Evolutionary conservation across 306 rosid genomes (phyloP).

Genomic region (Abrus precatorius): DNA sequence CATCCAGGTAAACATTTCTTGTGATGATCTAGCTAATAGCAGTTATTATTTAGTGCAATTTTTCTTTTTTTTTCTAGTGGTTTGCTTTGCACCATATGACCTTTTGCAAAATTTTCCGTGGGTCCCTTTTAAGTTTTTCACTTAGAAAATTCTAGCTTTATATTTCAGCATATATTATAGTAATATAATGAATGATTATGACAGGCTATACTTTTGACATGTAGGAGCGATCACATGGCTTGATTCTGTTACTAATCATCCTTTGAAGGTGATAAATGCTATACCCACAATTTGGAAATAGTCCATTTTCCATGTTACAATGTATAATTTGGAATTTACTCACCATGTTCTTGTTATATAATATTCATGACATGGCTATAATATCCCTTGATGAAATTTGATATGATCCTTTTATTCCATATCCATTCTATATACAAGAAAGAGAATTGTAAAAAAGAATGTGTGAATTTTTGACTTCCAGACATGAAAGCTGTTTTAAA

Average conservation of each 20-base stretch:
- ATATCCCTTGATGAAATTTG: slow-evolving; percentile 37
- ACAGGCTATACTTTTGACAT: slow-evolving; percentile 48
- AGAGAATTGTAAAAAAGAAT: slow-evolving; percentile 17
- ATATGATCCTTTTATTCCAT: slow-evolving; percentile 17
- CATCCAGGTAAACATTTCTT: slow-evolving; percentile 67
- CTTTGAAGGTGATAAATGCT: slow-evolving; percentile 79
- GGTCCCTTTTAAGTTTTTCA: slow-evolving; percentile 28
- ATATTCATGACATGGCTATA: not conserved
- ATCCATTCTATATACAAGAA: slow-evolving; percentile 22
- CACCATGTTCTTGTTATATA: slow-evolving; percentile 18
- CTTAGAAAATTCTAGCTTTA: slow-evolving; percentile 14
- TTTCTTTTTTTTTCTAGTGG: slow-evolving; percentile 37
- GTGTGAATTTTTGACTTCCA: slow-evolving; percentile 10
- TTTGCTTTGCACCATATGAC: slow-evolving; percentile 12
- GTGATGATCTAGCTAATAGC: slow-evolving; percentile 37
- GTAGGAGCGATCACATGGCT: slow-evolving; percentile 92
- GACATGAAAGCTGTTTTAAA: slow-evolving; percentile 16
- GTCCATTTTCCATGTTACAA: slow-evolving; percentile 32
- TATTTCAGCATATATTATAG: slow-evolving; percentile 37
- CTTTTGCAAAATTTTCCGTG: slow-evolving; percentile 38
- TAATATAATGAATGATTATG: slow-evolving; percentile 5
- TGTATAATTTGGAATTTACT: slow-evolving; percentile 35
- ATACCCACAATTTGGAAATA: slow-evolving; percentile 10
- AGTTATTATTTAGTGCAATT: slow-evolving; percentile 20
- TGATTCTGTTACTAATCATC: slow-evolving; percentile 87